Conservation (phyloP, 2,329 filamentous ascomycete species). For the Fusarium devonianum region DNA sequence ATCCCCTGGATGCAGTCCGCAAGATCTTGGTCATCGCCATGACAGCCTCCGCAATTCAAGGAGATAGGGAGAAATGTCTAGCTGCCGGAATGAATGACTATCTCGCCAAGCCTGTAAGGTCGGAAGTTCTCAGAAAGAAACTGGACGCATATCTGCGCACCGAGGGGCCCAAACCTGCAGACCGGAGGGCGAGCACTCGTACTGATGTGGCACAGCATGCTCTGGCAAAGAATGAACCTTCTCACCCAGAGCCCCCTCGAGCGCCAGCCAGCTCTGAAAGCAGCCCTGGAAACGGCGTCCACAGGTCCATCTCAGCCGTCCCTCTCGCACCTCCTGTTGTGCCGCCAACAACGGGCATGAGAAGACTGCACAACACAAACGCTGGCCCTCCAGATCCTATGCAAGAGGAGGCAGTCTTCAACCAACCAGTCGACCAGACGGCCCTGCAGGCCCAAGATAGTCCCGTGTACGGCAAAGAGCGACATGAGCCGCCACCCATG, state of each 20-base stretch:
- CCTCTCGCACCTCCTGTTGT: constrained; percentile 12
- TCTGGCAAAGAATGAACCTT: constrained; percentile 16
- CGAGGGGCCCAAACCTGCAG: constrained; percentile 38
- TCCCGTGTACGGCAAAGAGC: constrained; percentile 37
- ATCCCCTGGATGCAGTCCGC: constrained; percentile 77
- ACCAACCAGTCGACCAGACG: constrained; percentile 42
- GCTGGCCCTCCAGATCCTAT: constrained; percentile 40
- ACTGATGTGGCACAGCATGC: constrained; percentile 27
- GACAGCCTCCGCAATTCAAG: constrained; percentile 94
- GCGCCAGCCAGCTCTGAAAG: constrained; percentile 17
- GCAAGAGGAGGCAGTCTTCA: constrained; percentile 45
- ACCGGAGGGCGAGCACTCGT: background rate
- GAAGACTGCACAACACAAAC: constrained; percentile 12
- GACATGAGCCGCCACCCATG: constrained; percentile 27
- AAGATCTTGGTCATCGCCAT: constrained; percentile 94
- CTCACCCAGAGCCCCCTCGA: constrained; percentile 3
- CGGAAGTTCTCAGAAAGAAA: constrained; percentile 85
- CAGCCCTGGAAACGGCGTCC: constrained; percentile 4
- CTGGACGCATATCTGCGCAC: constrained; percentile 65
- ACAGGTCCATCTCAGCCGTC: constrained; percentile 19
- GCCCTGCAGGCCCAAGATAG: constrained; percentile 39
- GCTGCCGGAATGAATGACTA: constrained; percentile 98
- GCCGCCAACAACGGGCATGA: constrained; percentile 5
- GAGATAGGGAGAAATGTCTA: constrained; percentile 93
- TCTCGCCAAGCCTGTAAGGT: constrained; percentile 91